Evolutionary conservation across 2,329 filamentous ascomycete genomes (phyloP), one percentile per base, ranked within the genome.

Genomic region (Westerdykella aurantiaca): DNA sequence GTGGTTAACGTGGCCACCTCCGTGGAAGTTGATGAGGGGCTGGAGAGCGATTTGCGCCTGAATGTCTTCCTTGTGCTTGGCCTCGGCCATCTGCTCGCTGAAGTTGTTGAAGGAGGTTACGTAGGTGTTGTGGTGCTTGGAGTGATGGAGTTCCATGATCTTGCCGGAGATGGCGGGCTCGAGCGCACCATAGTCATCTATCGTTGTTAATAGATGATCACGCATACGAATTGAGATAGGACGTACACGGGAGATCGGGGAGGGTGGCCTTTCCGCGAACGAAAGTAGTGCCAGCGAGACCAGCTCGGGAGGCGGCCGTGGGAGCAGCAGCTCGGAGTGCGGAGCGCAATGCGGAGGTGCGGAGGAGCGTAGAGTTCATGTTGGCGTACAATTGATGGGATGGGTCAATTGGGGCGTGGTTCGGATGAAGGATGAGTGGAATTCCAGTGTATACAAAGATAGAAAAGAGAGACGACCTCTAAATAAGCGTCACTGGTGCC

Each of bases 81-180:
- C 79, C 17, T 81, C 76, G 46, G 77, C 74, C 51, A 86, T 72
- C 64, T 90, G 82, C 70, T 89, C 82, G 55, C 81, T 73, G 45
- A 87, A 84, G 48, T 83, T 78, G 75, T 95, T 95, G 76, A 87
- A 86, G 68, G 84, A 85, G 70, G 83, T 93, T 58, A 95, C 88
- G 69, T 95, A 95, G 62, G 89, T 90, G 72, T 91, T 83, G 76
- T 95, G 90, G 78, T 95, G 89, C 72, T 89, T 91, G 73, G 80
- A 83, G 80, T 95, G 86, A 78, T 95, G 90, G 37, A 95, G 81
- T 75, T 95, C 87, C 90, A 95, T 95, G 75, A 95, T 95, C 73
- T 93, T 82, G 68, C 86, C 85, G 39, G 85, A 90, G 74, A 95
- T 79, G 65, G 78, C 70, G 55, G 80, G 81, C 75, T 98, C 93